These are phyloP conservation scores for Oryza meyeriana DNA, from an alignment of 176 grass and related monocot species.

Conservation along the genomic window DNA sequence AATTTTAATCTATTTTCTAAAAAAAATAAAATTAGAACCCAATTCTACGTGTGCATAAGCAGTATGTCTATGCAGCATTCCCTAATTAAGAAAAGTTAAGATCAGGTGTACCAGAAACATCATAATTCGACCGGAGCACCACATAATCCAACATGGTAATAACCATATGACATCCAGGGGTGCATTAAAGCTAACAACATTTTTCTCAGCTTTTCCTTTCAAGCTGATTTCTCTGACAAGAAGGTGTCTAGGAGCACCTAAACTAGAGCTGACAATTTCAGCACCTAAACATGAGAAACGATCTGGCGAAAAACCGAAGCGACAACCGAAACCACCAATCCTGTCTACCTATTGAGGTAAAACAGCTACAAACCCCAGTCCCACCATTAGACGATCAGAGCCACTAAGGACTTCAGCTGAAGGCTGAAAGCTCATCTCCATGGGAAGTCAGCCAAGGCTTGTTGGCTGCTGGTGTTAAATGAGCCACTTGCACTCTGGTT, in stretches of 20 bases:
- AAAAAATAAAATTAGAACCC: neutral
- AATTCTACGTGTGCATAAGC: neutral
- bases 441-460: constrained; percentile 31
- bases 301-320: neutral
- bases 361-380: neutral
- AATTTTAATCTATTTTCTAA: no score
- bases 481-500: constrained; percentile 29
- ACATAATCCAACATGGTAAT: neutral
- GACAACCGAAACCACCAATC: neutral
- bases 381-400: neutral
- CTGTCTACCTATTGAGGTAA: neutral
- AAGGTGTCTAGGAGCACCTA: neutral
- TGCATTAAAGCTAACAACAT: neutral
- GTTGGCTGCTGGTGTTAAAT: constrained; percentile 30
- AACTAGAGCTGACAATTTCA: neutral
- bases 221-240: neutral
- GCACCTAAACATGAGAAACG: neutral
- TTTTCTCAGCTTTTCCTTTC: neutral
- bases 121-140: neutral
- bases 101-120: neutral
- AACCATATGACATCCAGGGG: neutral
- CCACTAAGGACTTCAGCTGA: neutral
- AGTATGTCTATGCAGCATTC: neutral
- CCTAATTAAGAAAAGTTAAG: neutral
- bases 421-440: constrained; percentile 44